Evolutionary conservation across 73 alveolate species (phyloP).

Genomic region (Loxodes magnus): DNA sequence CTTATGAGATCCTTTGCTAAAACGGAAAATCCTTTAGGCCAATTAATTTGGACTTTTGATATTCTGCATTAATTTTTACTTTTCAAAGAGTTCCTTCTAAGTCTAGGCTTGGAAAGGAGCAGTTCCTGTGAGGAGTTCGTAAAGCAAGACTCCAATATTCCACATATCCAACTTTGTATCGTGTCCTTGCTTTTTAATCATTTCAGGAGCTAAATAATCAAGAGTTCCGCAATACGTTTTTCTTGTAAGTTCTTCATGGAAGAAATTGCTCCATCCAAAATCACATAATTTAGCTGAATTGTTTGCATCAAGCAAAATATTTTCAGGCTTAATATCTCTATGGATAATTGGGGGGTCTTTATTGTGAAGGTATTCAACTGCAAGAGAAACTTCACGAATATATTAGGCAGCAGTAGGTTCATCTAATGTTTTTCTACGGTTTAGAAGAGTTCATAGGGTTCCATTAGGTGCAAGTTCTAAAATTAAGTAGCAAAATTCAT

Average conservation of each 20-base stretch:
- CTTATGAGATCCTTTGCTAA: slow-evolving; percentile 35
- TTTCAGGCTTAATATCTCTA: slow-evolving; percentile 79
- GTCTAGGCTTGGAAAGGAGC: slow-evolving; percentile 64
- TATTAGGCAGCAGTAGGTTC: slow-evolving; percentile 66
- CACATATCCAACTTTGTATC: slow-evolving; percentile 63
- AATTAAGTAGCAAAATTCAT: slow-evolving; percentile 58
- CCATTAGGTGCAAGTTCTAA: slow-evolving; percentile 47
- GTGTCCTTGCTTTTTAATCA: slow-evolving; percentile 63
- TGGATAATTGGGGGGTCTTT: slow-evolving; percentile 73
- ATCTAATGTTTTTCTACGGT: slow-evolving; percentile 39
- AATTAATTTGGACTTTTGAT: slow-evolving; percentile 36
- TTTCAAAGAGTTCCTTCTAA: slow-evolving; percentile 60
- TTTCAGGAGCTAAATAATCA: slow-evolving; percentile 72
- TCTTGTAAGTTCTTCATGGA: slow-evolving; percentile 21
- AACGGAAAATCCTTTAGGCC: slow-evolving; percentile 36
- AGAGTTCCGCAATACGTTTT: slow-evolving; percentile 75
- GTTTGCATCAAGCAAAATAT: slow-evolving; percentile 58
- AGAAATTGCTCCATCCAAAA: slow-evolving; percentile 77
- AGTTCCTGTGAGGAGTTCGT: slow-evolving; percentile 60
- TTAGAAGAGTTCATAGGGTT: slow-evolving; percentile 18
- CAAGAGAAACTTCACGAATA: slow-evolving; percentile 65
- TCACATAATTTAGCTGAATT: slow-evolving; percentile 61
- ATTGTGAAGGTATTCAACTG: slow-evolving; percentile 59
- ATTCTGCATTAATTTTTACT: too few species aligned
- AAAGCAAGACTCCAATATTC: slow-evolving; percentile 69